Base-by-base conservation (phyloP, 805 yeast species). In the Priceomyces melissophilus region DNA sequence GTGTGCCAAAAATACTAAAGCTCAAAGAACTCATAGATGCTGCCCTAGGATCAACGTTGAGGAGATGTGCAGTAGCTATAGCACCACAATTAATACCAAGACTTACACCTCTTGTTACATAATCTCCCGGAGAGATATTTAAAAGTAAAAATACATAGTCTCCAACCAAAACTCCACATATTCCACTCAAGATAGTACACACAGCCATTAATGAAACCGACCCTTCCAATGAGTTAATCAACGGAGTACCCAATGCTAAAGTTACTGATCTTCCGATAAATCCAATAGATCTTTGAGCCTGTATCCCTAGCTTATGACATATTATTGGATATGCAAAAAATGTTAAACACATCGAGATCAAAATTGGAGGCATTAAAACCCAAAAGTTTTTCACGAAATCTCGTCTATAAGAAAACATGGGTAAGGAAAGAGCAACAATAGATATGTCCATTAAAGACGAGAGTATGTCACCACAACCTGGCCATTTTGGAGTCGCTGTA, bases 401-500 rank as follows among this genome's bases (percentile, higher is more conserved):
- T 11, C 61, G 61, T 37, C 93, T 63, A 60, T 84, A 85, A 7
- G 84, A 76, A 59, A 75, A 86, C 87, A 86, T 83, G 3, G 95
- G 89, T 38, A 86, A 62, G 15, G 90, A 76, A 32, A 86, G 67
- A 1, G 91, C 77, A 1, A 84, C 89, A 59, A 86, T 86, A 2
- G 88, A 78, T 7, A 84, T 74, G 52, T 85, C 93, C 84, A 86
- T 81, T 48, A 85, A 58, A 0, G 89, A 75, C 4, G 81, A 57
- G 30, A 86, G 69, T 12, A 86, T 67, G 54, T 86, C 95, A 2
- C 95, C 95, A 10, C 90, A 86, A 0, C 95, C 95, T 1, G 95
- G 93, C 75, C 79, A 74, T 14, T 60, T 55, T 1, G 72, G 69
- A 2, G 65, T 59, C 3, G 60, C 52, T 0, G 73, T 65, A 30